Conservation (phyloP, 108 stramenopile species). For the Pelagomonas calceolata region DNA sequence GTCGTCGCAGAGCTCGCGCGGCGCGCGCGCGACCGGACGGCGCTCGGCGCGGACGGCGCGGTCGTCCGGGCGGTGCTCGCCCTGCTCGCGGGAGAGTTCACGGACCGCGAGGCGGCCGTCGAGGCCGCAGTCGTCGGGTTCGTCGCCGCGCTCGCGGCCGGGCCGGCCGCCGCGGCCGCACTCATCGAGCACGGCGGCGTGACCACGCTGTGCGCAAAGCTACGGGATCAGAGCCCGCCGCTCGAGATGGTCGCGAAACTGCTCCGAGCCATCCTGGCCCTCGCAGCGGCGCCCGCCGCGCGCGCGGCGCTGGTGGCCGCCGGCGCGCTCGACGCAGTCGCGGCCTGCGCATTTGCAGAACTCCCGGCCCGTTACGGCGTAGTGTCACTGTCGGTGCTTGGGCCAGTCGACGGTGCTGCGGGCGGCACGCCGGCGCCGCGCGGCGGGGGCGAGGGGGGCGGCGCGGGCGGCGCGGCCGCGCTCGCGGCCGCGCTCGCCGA, state of each 20-base stretch:
- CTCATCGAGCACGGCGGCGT: no score
- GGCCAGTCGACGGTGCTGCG: background rate
- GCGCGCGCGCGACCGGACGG: background rate
- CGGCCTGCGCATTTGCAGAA: background rate
- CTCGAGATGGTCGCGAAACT: background rate
- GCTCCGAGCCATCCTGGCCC: background rate
- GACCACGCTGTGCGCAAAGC: no score
- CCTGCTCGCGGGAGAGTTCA: background rate
- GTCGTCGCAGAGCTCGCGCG: background rate
- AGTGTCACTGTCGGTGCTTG: background rate
- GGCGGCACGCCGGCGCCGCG: background rate
- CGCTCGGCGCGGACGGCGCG: background rate
- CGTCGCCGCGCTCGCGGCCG: background rate
- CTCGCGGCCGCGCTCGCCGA: background rate
- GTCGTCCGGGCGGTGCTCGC: no score
- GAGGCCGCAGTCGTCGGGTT: background rate
- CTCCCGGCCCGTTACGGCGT: background rate
- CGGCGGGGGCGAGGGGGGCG: background rate
- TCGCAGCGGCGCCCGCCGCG: background rate
- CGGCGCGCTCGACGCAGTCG: background rate
- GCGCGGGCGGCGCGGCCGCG: background rate
- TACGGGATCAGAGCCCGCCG: background rate
- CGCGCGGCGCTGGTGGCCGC: background rate
- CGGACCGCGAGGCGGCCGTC: background rate
- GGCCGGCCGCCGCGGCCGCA: no score